Percentiles rank a stretch among this genome's conserved stretches.
phyloP scores from a whole-genome alignment of 768 basidiomycete genomes.

The Suillus bovinus region DNA sequence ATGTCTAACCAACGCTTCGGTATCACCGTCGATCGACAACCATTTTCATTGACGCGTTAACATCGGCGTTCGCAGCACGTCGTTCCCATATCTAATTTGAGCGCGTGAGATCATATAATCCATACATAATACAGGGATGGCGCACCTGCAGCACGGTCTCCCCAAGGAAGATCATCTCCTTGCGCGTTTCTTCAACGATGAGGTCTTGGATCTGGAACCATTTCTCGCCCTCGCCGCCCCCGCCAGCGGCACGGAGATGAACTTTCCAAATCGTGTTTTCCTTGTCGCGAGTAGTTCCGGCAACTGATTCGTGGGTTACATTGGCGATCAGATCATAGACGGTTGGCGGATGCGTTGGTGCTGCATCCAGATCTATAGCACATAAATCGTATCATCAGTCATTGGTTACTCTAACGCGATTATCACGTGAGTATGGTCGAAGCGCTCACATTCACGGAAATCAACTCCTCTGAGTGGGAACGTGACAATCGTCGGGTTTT shows the following conservation, averaged over 20 bases:
- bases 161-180: conserved; percentile 97
- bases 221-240: conserved; percentile 81
- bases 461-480: conserved; percentile 94
- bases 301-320: conserved; percentile 91
- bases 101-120: conserved; percentile 16
- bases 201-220: conserved; percentile 98
- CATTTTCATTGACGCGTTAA: conserved; percentile 27
- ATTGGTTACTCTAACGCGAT: conserved; percentile 25
- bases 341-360: conserved; percentile 57
- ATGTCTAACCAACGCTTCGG: conserved; percentile 5
- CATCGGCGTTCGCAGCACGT: conserved; percentile 31
- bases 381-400: conserved; percentile 23
- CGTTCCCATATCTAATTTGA: conserved; percentile 62
- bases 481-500: conserved; percentile 98
- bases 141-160: conserved; percentile 93
- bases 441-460: conserved; percentile 79
- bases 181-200: conserved; percentile 93
- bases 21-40: conserved; percentile 32
- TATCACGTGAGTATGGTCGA: conserved; percentile 25
- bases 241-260: conserved; percentile 74
- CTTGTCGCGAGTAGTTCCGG: conserved; percentile 93
- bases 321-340: conserved; percentile 95
- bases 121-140: conserved; percentile 8
- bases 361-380: conserved; percentile 73
- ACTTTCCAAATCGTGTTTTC: conserved; percentile 93